Evolutionary conservation across 2,329 filamentous ascomycete species (phyloP).

Genomic region (Grosmannia huntii): DNA sequence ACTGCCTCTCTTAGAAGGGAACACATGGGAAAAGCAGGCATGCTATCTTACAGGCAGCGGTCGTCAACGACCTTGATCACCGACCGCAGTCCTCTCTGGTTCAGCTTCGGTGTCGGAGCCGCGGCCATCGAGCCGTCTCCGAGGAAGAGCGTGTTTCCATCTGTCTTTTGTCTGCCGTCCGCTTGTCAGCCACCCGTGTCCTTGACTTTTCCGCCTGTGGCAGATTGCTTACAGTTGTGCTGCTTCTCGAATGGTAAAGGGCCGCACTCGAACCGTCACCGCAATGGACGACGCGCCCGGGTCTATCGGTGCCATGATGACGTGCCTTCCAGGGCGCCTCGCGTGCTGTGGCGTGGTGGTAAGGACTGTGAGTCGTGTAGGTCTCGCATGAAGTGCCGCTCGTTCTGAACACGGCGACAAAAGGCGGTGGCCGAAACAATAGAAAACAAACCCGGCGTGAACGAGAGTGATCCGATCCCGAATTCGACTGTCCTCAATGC

Average conservation of each 20-base stretch:
- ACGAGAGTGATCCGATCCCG: neutral
- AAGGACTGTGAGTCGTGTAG: neutral
- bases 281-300: conserved; percentile 45
- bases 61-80: conserved; percentile 97
- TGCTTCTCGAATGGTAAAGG: conserved; percentile 80
- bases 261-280: conserved; percentile 56
- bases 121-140: conserved; percentile 92
- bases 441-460: neutral
- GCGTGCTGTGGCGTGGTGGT: neutral
- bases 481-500: too few relatives aligned
- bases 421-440: neutral
- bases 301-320: conserved; percentile 23
- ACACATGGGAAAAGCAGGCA: neutral
- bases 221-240: conserved; percentile 59
- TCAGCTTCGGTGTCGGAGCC: conserved; percentile 69
- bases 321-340: neutral
- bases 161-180: conserved; percentile 33
- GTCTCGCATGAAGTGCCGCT: neutral
- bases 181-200: neutral
- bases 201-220: too few relatives aligned
- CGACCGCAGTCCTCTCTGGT: conserved; percentile 72
- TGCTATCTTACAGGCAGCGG: conserved; percentile 68
- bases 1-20: conserved; percentile 30
- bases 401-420: neutral
- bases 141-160: conserved; percentile 85